These are phyloP conservation scores for Gossypioides kirkii DNA, from an alignment of 345 rosid genomes.

Conservation along the genomic window DNA sequence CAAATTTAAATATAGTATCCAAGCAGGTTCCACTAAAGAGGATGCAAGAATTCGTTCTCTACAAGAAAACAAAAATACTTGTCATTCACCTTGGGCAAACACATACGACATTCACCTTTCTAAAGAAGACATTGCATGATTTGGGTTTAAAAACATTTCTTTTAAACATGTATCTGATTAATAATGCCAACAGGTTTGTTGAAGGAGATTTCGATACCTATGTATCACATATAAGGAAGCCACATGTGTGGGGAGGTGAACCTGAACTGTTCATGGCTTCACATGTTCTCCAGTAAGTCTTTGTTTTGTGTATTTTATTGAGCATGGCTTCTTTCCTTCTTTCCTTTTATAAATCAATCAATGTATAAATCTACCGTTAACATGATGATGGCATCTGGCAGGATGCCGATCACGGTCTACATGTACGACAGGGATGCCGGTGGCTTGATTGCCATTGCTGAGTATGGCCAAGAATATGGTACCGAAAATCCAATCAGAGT, in stretches of 20 bases:
- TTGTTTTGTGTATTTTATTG: neutral
- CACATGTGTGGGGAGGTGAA: slow-evolving; percentile 98
- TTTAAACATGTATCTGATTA: slow-evolving; percentile 10
- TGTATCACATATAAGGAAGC: slow-evolving; percentile 67
- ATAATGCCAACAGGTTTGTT: slow-evolving; percentile 60
- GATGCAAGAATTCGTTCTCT: neutral
- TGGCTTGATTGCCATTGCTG: slow-evolving; percentile 76
- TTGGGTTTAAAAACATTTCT: neutral
- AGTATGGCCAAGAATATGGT: slow-evolving; percentile 90
- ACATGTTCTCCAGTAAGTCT: slow-evolving; percentile 69
- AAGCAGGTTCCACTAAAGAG: neutral
- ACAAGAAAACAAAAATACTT: neutral
- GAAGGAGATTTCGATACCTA: slow-evolving; percentile 92
- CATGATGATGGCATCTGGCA: slow-evolving; percentile 23
- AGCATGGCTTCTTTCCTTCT: neutral
- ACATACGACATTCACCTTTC: neutral
- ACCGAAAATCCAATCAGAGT: slow-evolving; percentile 70
- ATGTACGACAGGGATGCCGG: slow-evolving; percentile 66
- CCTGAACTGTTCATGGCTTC: slow-evolving; percentile 97
- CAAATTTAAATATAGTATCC: neutral
- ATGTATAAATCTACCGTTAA: neutral
- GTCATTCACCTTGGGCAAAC: neutral
- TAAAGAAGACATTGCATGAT: neutral
- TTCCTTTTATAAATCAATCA: neutral
- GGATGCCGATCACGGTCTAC: slow-evolving; percentile 90